Conservation (phyloP, 495 filamentous ascomycete species). For the Monascus purpureus region DNA sequence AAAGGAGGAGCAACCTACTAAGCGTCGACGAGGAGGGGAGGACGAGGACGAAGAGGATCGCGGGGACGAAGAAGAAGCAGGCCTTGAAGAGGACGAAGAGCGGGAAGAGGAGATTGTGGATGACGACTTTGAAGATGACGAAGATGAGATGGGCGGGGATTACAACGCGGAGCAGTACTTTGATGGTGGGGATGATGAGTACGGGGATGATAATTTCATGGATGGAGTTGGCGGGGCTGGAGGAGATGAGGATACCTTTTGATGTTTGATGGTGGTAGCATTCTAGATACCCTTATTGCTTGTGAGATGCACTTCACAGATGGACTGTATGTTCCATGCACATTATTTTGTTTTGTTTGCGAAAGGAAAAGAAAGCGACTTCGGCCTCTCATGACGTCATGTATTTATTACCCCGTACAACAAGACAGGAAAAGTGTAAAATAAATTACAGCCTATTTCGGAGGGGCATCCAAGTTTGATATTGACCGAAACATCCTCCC, state of each 20-base stretch:
- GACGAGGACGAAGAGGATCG: slow-evolving; percentile 26
- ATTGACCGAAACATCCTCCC: not conserved
- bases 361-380: slow-evolving; percentile 1
- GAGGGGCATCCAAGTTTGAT: not conserved
- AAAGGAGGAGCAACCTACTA: slow-evolving; percentile 15
- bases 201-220: slow-evolving; percentile 33
- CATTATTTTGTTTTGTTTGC: not conserved
- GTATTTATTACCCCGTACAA: not conserved
- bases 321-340: slow-evolving; percentile 5
- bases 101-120: slow-evolving; percentile 38
- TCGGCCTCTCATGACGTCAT: not conserved
- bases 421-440: not conserved
- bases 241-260: slow-evolving; percentile 37
- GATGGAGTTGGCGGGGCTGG: slow-evolving; percentile 34
- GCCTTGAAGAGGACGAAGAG: slow-evolving; percentile 33
- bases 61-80: slow-evolving; percentile 19
- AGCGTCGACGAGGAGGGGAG: slow-evolving; percentile 12
- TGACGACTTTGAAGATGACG: slow-evolving; percentile 42
- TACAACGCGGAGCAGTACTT: slow-evolving; percentile 57
- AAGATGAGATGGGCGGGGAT: slow-evolving; percentile 43
- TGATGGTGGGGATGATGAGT: slow-evolving; percentile 47
- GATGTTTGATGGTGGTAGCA: slow-evolving; percentile 5
- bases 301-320: too few relatives aligned
- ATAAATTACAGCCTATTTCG: not conserved
- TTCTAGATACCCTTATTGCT: slow-evolving; percentile 24